Evolutionary conservation across 2,329 filamentous ascomycete species (phyloP), one percentile per base, ranked within the genome.

Genomic region (Aspergillus sp.): DNA sequence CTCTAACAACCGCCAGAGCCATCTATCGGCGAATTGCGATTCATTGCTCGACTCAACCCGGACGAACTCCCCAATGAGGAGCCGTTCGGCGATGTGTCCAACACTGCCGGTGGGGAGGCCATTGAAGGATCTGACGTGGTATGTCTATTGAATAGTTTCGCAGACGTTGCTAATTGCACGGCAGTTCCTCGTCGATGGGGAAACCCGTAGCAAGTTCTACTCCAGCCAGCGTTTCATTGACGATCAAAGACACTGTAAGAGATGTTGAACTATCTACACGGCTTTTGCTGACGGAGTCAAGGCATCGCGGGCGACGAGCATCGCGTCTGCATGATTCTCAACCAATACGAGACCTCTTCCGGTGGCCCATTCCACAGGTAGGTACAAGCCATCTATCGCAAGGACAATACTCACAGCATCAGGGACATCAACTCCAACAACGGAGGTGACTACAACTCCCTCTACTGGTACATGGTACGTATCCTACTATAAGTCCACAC

Each of bases 131-230:
- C 80, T 1, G 84, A 86, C 60, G 71, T 73, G 41, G 83, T 85
- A 59, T 21, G 68, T 67, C 19, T 13, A 3, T 15, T 21, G 39
- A 2, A 5, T 6, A 19, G 7, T 11, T 10, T 30, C 49, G 65
- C 13, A 63, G 39, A 30, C 6, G 11, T 8, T 23, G 41, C 41
- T 44, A 44, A 44, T 23, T 21, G 0, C 10, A 44, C 0, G 10
- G 19, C 47, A 72, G 62, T 90, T 83, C 68, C 61, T 86, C 8
- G 85, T 90, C 48, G 74, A 79, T 63, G 84, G 86, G 21, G 78
- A 90, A 71, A 90, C 87, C 0, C 83, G 87, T 41, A 86, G 84
- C 74, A 90, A 90, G 73, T 90, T 90, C 78, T 90, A 88, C 76
- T 88, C 85, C 2, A 86, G 84, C 60, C 80, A 88, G 63, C 82